phyloP scores from a whole-genome alignment of 495 filamentous ascomycete species.

The Immersiella caudata region DNA sequence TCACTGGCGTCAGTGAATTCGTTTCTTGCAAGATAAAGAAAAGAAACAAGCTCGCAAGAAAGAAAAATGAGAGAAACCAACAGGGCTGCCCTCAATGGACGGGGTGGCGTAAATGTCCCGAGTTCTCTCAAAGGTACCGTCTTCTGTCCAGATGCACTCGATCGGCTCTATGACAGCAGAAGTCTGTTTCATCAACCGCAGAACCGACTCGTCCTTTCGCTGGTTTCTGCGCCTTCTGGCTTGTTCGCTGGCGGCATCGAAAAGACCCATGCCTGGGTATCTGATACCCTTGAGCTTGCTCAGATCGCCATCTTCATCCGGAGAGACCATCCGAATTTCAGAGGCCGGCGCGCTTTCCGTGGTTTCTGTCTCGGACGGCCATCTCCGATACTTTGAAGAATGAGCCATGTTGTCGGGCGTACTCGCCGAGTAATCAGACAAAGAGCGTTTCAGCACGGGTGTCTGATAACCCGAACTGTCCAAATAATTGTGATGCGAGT shows the following conservation, averaged over 20 bases:
- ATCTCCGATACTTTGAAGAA: constrained; percentile 25
- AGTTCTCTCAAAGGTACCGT: constrained; percentile 56
- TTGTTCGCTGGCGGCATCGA: constrained; percentile 78
- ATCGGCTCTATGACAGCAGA: constrained; percentile 68
- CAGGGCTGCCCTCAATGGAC: constrained; percentile 51
- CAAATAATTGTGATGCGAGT: constrained; percentile 25
- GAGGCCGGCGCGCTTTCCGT: constrained; percentile 35
- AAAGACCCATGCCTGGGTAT: constrained; percentile 86
- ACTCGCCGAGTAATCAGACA: constrained; percentile 22
- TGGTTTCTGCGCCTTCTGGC: constrained; percentile 84
- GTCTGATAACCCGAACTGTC: constrained; percentile 27
- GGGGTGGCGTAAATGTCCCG: constrained; percentile 55
- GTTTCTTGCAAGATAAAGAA: too few species aligned
- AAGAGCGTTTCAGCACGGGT: constrained; percentile 26
- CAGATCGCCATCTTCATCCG: constrained; percentile 40
- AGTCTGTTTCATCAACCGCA: constrained; percentile 69
- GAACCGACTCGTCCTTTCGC: constrained; percentile 72
- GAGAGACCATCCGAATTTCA: constrained; percentile 30
- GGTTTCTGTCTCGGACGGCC: constrained; percentile 37
- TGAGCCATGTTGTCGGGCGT: constrained; percentile 26
- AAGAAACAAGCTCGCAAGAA: too few species aligned
- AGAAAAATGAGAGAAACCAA: constrained; percentile 30
- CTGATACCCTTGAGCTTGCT: constrained; percentile 71
- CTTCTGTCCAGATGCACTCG: constrained; percentile 68
- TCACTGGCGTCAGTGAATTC: constrained; percentile 1